phyloP scores from a whole-genome alignment of 805 yeast genomes.

The Teunomyces tritomae region DNA sequence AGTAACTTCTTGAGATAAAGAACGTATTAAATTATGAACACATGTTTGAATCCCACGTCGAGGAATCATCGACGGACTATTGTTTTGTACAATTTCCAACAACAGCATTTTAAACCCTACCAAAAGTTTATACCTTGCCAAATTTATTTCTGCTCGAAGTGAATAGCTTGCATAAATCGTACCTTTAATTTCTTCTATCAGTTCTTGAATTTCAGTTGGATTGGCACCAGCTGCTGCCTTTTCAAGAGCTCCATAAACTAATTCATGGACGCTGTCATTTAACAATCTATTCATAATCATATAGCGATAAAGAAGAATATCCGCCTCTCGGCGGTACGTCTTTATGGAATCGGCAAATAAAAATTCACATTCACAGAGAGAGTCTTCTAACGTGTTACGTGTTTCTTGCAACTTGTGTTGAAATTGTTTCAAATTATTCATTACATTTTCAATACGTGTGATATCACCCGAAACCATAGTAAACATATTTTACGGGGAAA shows the following conservation, averaged over 20 bases:
- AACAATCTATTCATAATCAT: not conserved
- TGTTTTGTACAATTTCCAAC: not conserved
- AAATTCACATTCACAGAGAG: not conserved
- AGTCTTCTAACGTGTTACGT: not conserved
- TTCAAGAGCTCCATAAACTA: not conserved
- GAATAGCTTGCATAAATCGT: not conserved
- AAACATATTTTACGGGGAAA: too few relatives aligned
- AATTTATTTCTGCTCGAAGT: not conserved
- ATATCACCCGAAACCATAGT: not conserved
- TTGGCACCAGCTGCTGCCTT: not conserved
- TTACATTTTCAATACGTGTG: not conserved
- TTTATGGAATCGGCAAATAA: not conserved
- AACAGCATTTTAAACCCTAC: slow-evolving; percentile 1
- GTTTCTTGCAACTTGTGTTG: not conserved
- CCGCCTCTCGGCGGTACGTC: not conserved
- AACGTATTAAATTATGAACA: too few relatives aligned
- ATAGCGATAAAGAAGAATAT: not conserved
- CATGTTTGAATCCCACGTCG: too few relatives aligned
- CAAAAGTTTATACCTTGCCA: not conserved
- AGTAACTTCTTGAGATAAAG: too few relatives aligned
- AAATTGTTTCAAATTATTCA: not conserved
- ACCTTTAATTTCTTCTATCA: not conserved
- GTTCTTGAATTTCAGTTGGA: not conserved
- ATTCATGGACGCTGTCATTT: not conserved
- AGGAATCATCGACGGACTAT: not conserved